These are phyloP conservation scores for Cladosporium oxysporum DNA, from an alignment of 2,329 filamentous ascomycete genomes.

Conservation along the genomic window DNA sequence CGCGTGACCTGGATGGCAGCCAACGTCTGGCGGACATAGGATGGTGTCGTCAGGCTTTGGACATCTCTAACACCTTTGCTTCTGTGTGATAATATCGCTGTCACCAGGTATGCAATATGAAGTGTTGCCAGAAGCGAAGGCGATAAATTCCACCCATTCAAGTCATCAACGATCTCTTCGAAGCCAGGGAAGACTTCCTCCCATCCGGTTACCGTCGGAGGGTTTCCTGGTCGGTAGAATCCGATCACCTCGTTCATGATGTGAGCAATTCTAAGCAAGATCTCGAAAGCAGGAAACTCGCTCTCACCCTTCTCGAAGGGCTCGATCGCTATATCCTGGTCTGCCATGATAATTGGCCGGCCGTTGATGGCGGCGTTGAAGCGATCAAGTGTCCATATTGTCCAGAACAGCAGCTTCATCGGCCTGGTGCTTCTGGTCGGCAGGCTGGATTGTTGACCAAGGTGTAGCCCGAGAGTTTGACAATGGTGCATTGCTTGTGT, in stretches of 20 bases:
- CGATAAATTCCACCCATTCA: slow-evolving; percentile 41
- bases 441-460: slow-evolving; percentile 35
- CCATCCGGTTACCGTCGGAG: slow-evolving; percentile 47
- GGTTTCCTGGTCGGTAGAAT: slow-evolving; percentile 48
- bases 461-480: slow-evolving; percentile 51
- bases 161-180: slow-evolving; percentile 46
- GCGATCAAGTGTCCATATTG: slow-evolving; percentile 52
- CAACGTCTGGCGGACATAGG: slow-evolving; percentile 56
- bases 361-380: slow-evolving; percentile 51
- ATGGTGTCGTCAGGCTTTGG: slow-evolving; percentile 47
- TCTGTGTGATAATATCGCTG: slow-evolving; percentile 59
- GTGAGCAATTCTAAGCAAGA: slow-evolving; percentile 48
- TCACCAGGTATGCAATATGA: slow-evolving; percentile 59
- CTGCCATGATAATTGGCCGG: slow-evolving; percentile 50
- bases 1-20: slow-evolving; percentile 57
- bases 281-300: slow-evolving; percentile 49
- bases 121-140: slow-evolving; percentile 47
- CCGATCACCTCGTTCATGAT: slow-evolving; percentile 51
- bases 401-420: slow-evolving; percentile 52
- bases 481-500: slow-evolving; percentile 53
- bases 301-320: slow-evolving; percentile 46
- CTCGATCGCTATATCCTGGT: slow-evolving; percentile 49
- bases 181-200: slow-evolving; percentile 50
- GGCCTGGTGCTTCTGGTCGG: slow-evolving; percentile 33
- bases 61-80: slow-evolving; percentile 44